Evolutionary conservation across 441 rosid genomes (phyloP).

Genomic region (Populus trichocarpa): DNA sequence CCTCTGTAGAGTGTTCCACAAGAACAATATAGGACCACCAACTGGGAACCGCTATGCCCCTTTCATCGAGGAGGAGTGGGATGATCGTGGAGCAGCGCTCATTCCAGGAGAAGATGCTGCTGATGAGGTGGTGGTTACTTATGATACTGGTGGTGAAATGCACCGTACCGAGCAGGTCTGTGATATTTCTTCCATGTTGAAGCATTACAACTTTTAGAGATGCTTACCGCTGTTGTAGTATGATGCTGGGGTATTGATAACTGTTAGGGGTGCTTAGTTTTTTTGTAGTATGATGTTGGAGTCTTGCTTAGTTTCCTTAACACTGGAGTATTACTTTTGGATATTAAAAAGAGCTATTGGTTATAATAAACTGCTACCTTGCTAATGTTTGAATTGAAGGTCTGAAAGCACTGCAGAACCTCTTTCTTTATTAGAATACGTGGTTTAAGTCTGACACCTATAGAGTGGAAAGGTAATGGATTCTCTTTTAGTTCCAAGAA

Average conservation of each 20-base stretch:
- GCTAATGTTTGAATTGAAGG: not conserved
- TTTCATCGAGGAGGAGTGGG: conserved; percentile 90
- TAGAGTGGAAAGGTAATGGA: not conserved
- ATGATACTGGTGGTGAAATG: conserved; percentile 25
- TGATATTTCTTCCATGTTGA: conserved; percentile 9
- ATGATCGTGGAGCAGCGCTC: conserved; percentile 48
- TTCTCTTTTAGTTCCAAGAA: not conserved
- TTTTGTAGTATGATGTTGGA: not conserved
- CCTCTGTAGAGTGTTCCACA: conserved; percentile 84
- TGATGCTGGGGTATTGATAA: not conserved
- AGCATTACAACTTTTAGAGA: not conserved
- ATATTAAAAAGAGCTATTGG: not conserved
- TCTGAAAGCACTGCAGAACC: not conserved
- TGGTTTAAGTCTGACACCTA: not conserved
- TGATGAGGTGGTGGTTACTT: conserved; percentile 42
- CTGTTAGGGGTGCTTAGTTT: not conserved
- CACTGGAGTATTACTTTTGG: not conserved
- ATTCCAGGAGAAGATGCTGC: conserved; percentile 61
- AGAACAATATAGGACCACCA: conserved; percentile 90
- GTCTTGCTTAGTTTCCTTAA: not conserved
- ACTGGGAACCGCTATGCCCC: conserved; percentile 88
- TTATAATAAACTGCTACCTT: not conserved
- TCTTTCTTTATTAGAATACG: not conserved
- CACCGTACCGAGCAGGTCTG: conserved; percentile 47
- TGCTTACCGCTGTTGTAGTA: not conserved